Evolutionary conservation across 2,329 filamentous ascomycete genomes (phyloP), one percentile per base, ranked within the genome.

Genomic region (Curvularia hawaiiensis): DNA sequence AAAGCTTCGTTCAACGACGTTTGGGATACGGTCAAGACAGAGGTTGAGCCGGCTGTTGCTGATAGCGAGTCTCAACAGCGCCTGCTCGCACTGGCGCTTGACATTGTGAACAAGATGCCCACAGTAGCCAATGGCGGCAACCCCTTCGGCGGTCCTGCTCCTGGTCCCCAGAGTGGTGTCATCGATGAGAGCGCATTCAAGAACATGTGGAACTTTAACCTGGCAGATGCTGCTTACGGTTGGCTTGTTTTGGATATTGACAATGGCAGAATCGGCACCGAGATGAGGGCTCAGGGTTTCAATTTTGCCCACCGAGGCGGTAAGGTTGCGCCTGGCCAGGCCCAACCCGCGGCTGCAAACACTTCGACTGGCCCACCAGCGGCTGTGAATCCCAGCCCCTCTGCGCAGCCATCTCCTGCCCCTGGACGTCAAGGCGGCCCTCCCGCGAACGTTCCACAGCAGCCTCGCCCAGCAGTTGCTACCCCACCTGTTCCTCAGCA

Each of bases 131-230:
- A 94, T 60, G 95, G 95, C 54, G 95, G 95, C 22, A 98, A 98
- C 75, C 95, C 95, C 6, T 99, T 99, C 72, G 95, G 95, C 44
- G 94, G 94, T 14, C 91, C 91, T 30, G 86, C 88, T 52, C 86
- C 88, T 49, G 90, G 89, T 39, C 88, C 83, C 52, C 85, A 86
- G 56, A 88, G 91, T 50, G 95, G 95, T 31, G 91, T 96, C 72
- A 92, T 99, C 18, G 95, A 99, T 63, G 95, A 99, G 82, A 97
- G 93, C 70, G 95, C 95, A 1, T 99, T 99, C 85, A 99, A 99
- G 83, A 99, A 99, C 77, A 98, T 98, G 95, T 99, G 95, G 95
- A 99, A 99, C 79, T 99, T 99, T 80, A 98, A 98, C 77, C 79
- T 99, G 65, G 95, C 95, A 30, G 95, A 99, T 80, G 95, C 95